Evolutionary conservation across 2,329 filamentous ascomycete genomes (phyloP), one percentile per base, ranked within the genome.

Genomic region (Rhexocercosporidium sp.): DNA sequence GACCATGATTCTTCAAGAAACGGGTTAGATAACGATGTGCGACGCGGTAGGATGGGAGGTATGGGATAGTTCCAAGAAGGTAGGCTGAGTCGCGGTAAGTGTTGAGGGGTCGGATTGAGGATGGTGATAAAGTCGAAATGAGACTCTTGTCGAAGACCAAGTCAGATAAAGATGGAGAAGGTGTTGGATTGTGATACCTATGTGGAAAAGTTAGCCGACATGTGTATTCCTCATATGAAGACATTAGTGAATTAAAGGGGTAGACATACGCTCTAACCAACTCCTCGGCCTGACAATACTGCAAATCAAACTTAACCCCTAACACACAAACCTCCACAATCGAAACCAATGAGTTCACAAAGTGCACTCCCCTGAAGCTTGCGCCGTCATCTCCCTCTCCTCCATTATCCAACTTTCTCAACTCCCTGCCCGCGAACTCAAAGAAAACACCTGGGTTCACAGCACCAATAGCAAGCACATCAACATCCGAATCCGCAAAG

Each of bases 301-400:
- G 89, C 59, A 92, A 78, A 74, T 91, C 87, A 72, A 90, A 81
- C 68, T 82, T 87, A 71, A 91, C 79, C 11, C 82, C 84, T 3
- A 78, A 75, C n/a, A 90, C 79, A 49, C 85, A 83, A 4, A 92
- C 78, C 71, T 91, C 88, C 5, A 92, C 80, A 86, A 90, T 90
- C 0, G 84, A 88, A 9, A 71, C 70, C 3, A 71, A 39, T 16
- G 68, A 70, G 29, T 71, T 71, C 18, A 71, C 87, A 87, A 65
- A 90, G 86, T 25, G 84, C 82, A 1, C 89, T 88, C 68, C 66
- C 49, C 69, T 70, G 59, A 71, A 65, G 16, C 46, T 51, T 12
- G 46, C 39, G 14, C 44, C 53, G 20, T 53, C 49, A 2, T 16
- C 51, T 3, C 59, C 49, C 3, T 16, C 51, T 3, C 59, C 25